Conservation (phyloP, 805 yeast genomes). For the Candida germanica region DNA sequence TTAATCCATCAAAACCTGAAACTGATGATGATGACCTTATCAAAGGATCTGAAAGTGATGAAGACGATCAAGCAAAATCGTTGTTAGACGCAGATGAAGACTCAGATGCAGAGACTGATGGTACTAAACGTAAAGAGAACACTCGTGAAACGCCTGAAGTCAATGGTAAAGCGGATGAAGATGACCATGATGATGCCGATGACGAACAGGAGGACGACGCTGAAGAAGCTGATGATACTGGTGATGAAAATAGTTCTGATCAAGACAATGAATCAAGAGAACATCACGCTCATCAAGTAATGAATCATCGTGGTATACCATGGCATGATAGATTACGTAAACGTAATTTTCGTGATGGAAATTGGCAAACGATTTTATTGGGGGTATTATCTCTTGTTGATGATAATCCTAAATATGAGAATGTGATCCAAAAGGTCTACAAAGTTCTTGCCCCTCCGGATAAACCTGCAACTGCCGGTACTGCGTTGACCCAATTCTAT, state of each 20-base stretch:
- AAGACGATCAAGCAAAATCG: constrained; percentile 16
- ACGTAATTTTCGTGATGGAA: constrained; percentile 76
- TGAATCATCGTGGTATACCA: constrained; percentile 56
- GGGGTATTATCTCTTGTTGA: constrained; percentile 67
- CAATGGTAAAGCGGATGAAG: constrained; percentile 15
- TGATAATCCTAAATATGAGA: constrained; percentile 52
- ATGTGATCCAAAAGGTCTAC: constrained; percentile 49
- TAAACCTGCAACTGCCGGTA: constrained; percentile 44
- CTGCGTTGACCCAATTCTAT: constrained; percentile 56
- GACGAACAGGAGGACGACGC: constrained; percentile 20
- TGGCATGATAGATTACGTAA: constrained; percentile 81
- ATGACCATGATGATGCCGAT: constrained; percentile 20
- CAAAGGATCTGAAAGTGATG: constrained; percentile 20
- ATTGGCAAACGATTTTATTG: constrained; percentile 75
- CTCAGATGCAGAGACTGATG: constrained; percentile 18
- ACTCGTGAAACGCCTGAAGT: constrained; percentile 11
- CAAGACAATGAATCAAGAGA: constrained; percentile 19
- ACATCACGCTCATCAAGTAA: constrained; percentile 45
- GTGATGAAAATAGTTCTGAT: constrained; percentile 16
- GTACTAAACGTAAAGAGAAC: constrained; percentile 18
- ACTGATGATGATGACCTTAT: constrained; percentile 17
- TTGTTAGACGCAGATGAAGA: constrained; percentile 17
- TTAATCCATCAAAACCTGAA: constrained; percentile 14
- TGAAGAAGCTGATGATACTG: constrained; percentile 14
- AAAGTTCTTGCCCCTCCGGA: constrained; percentile 56